Evolutionary conservation across 2,329 filamentous ascomycete genomes (phyloP).

Genomic region (Chaetomiaceae sp.): DNA sequence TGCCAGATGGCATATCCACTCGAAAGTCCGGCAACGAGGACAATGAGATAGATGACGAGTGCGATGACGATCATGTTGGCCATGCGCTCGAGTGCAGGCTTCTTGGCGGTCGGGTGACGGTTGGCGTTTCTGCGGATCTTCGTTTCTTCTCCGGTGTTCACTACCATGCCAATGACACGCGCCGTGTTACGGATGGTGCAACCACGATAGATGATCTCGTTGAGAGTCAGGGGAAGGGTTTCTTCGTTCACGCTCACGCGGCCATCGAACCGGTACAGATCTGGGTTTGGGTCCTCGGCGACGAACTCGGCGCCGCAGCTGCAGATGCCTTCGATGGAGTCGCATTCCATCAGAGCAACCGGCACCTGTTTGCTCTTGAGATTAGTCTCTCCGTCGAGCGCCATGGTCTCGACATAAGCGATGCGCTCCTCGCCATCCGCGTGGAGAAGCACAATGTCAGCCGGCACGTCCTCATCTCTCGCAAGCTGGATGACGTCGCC

Average conservation of each 20-base stretch:
- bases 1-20: conserved; percentile 74
- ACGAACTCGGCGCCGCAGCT: conserved; percentile 54
- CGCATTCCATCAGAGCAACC: conserved; percentile 51
- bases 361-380: conserved; percentile 65
- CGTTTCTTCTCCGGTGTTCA: conserved; percentile 90
- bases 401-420: conserved; percentile 77
- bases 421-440: conserved; percentile 68
- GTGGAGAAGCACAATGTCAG: conserved; percentile 69
- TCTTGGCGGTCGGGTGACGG: conserved; percentile 43
- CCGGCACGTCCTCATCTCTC: conserved; percentile 69
- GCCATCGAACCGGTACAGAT: conserved; percentile 69
- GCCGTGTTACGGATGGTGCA: conserved; percentile 75
- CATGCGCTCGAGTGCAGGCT: conserved; percentile 55
- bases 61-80: conserved; percentile 52
- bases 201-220: conserved; percentile 75
- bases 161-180: conserved; percentile 67
- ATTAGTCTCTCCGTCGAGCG: conserved; percentile 70
- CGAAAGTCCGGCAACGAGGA: conserved; percentile 68
- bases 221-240: conserved; percentile 65
- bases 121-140: conserved; percentile 97
- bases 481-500: conserved; percentile 71
- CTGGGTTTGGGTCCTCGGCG: conserved; percentile 66
- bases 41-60: conserved; percentile 70
- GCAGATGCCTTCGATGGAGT: conserved; percentile 45
- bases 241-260: conserved; percentile 52